Evolutionary conservation across 495 filamentous ascomycete genomes (phyloP).

Genomic region (Daldinia bambusicola): DNA sequence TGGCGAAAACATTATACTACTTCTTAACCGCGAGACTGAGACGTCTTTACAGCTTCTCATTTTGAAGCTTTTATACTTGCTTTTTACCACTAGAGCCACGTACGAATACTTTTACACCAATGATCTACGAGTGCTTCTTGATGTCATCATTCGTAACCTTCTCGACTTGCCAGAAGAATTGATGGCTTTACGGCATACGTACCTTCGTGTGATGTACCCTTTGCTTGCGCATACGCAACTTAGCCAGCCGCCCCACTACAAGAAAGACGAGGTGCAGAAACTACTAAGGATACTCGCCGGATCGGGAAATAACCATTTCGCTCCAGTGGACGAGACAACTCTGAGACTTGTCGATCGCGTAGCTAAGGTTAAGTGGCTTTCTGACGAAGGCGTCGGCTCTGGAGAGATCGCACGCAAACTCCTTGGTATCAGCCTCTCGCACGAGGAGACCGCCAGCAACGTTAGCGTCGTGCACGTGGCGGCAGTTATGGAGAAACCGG

Average conservation of each 20-base stretch:
- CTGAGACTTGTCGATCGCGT: conserved; percentile 84
- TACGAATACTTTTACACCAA: conserved; percentile 99
- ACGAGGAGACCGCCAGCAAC: conserved; percentile 60
- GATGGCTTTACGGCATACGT: conserved; percentile 88
- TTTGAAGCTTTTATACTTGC: conserved; percentile 91
- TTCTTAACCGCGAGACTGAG: conserved; percentile 95
- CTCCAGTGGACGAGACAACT: conserved; percentile 90
- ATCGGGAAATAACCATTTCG: conserved; percentile 79
- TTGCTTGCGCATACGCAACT: conserved; percentile 92
- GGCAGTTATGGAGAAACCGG: conserved; percentile 82
- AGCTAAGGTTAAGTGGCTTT: conserved; percentile 83
- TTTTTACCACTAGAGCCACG: conserved; percentile 90
- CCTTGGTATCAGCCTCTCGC: conserved; percentile 62
- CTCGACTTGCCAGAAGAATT: conserved; percentile 89
- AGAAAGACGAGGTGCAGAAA: conserved; percentile 82
- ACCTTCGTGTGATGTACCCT: conserved; percentile 93
- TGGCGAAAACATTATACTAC: conserved; percentile 95
- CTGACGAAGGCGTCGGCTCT: conserved; percentile 53
- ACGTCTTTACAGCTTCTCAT: conserved; percentile 93
- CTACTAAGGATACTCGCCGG: conserved; percentile 74
- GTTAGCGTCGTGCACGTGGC: conserved; percentile 83
- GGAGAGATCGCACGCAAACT: conserved; percentile 59
- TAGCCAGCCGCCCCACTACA: conserved; percentile 85
- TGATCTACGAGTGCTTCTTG: conserved; percentile 91
- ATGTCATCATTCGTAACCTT: conserved; percentile 95